These are phyloP conservation scores for Colletotrichum chlorophyti DNA, from an alignment of 2,329 filamentous ascomycete species.

Conservation along the genomic window DNA sequence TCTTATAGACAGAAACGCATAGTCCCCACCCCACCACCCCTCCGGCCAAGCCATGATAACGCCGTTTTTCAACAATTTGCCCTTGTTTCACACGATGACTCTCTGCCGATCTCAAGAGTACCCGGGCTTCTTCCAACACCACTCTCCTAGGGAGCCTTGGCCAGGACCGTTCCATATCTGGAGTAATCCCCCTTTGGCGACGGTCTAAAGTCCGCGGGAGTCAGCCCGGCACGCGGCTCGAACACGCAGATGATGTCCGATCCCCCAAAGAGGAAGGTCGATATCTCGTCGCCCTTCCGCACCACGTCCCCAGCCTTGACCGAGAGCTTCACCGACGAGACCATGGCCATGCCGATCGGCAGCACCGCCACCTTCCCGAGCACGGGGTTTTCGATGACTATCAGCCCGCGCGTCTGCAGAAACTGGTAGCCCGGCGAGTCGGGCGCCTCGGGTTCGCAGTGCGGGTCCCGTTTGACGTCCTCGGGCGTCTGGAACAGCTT, in stretches of 20 bases:
- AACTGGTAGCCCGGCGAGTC: slow-evolving; percentile 48
- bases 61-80: no score
- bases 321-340: slow-evolving; percentile 47
- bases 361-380: slow-evolving; percentile 47
- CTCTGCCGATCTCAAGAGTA: no score
- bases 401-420: slow-evolving; percentile 43
- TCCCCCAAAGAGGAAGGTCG: slow-evolving; percentile 50
- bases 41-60: no score
- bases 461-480: background rate
- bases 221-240: slow-evolving; percentile 33
- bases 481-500: slow-evolving; percentile 7
- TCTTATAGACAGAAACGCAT: no score
- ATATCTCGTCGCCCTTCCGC: slow-evolving; percentile 50
- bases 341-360: slow-evolving; percentile 51
- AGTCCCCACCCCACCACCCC: no score
- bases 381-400: slow-evolving; percentile 44
- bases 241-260: slow-evolving; percentile 50
- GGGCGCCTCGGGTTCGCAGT: slow-evolving; percentile 36
- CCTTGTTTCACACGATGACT: no score
- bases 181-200: slow-evolving; percentile 29
- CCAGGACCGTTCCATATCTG: slow-evolving; percentile 30
- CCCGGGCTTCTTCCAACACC: no score
- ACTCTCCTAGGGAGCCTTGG: slow-evolving; percentile 2
- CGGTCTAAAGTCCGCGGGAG: slow-evolving; percentile 28
- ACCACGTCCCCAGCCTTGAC: slow-evolving; percentile 32